Evolutionary conservation across 1,284 basidiomycete genomes (phyloP), one percentile per base, ranked within the genome.

Genomic region (Albatrellus sp.): DNA sequence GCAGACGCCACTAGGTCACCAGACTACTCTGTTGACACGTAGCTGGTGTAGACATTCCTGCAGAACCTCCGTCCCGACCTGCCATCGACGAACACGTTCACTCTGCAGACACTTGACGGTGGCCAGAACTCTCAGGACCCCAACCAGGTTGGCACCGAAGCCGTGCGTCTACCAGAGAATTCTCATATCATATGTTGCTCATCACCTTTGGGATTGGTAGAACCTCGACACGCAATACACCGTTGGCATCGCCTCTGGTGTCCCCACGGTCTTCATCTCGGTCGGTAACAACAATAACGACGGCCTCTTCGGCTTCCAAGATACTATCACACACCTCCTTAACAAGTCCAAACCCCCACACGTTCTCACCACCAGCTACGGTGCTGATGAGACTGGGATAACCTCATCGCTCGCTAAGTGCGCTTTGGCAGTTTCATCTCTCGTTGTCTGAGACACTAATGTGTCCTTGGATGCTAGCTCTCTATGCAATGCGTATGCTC

Each of bases 311-410:
- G 57, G 56, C n/a, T 58, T 60, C 51, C 49, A 59, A 24, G 61
- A 63, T 45, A 60, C 60, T 47, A 59, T 62, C 51, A 60, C 63
- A 52, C 52, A 54, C 42, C 50, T 67, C 19, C 55, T 59, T 37
- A 64, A 66, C 40, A 52, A 57, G 2, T 62, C 62, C 33, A 64
- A 69, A 13, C 44, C 54, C 2, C 75, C 77, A 0, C 67, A 70
- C 40, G 70, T 71, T 1, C 62, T 77, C 46, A 69, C 70, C 1
- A 79, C 75, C 19, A 56, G 53, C 40, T 60, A 60, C 44, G 54
- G 56, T 19, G 44, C 53, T 31, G 46, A 58, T 42, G 57, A 60
- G 44, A 40, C 50, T 46, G 49, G 49, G n/a, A 48, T 59, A 19
- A 54, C 56, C n/a, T 12, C 16, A 14, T 19, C 35, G 2, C 13